A percentile compares a stretch with the other conserved stretches of the same genome.
phyloP scores from a whole-genome alignment of 176 grass and related monocot species.

The Alloteropsis semialata region DNA sequence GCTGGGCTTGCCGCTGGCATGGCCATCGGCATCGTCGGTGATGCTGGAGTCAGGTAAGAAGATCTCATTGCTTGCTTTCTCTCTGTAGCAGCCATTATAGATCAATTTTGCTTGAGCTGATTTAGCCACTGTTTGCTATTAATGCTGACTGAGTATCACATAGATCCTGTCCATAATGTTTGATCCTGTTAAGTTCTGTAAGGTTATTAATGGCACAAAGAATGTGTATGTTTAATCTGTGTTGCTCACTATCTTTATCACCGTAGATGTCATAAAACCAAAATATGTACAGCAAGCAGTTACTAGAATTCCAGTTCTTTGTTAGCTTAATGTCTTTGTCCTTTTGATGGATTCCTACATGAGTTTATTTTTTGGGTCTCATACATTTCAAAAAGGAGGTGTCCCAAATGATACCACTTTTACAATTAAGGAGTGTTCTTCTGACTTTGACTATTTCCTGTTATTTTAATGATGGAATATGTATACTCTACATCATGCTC shows the following conservation, averaged over 20 bases:
- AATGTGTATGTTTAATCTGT: neutral
- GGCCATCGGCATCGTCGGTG: slow-evolving; percentile 97
- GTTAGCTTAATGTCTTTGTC: neutral
- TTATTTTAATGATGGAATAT: neutral
- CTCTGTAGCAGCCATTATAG: neutral
- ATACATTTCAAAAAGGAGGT: neutral
- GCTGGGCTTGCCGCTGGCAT: slow-evolving; percentile 89
- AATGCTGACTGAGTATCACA: neutral
- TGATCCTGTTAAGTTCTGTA: neutral
- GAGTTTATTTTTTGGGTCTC: neutral
- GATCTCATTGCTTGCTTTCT: neutral
- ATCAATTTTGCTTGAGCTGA: neutral
- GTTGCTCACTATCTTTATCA: neutral
- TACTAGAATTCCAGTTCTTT: neutral
- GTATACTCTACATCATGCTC: neutral
- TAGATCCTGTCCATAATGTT: neutral
- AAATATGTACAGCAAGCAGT: neutral
- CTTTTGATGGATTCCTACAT: neutral
- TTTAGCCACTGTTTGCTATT: neutral
- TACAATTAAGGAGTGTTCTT: neutral
- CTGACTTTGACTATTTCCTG: neutral
- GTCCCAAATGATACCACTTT: neutral
- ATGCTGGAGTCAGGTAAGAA: slow-evolving; percentile 87
- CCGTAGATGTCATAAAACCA: neutral
- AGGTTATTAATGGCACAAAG: neutral